Conservation (phyloP, 495 filamentous ascomycete species). For the Penicillium nucicola region DNA sequence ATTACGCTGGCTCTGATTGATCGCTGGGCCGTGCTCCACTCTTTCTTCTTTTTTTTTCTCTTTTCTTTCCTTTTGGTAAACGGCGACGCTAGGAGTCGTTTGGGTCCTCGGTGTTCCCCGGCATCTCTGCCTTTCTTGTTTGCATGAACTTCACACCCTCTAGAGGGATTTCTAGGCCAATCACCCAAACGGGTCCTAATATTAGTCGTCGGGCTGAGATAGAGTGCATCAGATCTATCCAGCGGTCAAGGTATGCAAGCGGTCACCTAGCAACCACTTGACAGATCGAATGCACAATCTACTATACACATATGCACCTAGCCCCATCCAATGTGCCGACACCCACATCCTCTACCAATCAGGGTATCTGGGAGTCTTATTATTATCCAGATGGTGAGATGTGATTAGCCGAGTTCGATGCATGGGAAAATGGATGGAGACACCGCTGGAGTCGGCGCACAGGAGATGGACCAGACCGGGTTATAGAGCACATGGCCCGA, state of each 20-base stretch:
- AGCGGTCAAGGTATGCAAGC: conserved; percentile 19
- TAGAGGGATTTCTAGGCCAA: too few relatives aligned
- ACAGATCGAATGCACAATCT: conserved; percentile 20
- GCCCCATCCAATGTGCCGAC: not conserved
- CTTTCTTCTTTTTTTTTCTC: conserved; percentile 4
- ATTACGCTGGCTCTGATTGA: conserved; percentile 4
- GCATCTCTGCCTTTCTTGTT: not conserved
- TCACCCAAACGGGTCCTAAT: too few relatives aligned
- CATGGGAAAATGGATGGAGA: not conserved
- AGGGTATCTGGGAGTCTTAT: conserved; percentile 7
- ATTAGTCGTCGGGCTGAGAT: not conserved
- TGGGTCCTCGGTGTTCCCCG: conserved; percentile 25
- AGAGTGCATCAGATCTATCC: not conserved
- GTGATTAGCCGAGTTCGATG: conserved; percentile 12
- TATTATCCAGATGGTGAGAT: conserved; percentile 7
- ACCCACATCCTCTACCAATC: conserved; percentile 10
- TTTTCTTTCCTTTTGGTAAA: conserved; percentile 20
- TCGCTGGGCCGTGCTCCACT: not conserved
- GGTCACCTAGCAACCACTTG: conserved; percentile 29
- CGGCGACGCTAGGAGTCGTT: conserved; percentile 40
- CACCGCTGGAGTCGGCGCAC: conserved; percentile 4
- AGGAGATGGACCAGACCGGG: conserved; percentile 13
- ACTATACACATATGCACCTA: not conserved
- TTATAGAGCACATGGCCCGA: conserved; percentile 25
- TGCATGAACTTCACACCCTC: too few relatives aligned